Evolutionary conservation across 2,329 filamentous ascomycete genomes (phyloP).

Genomic region (Fusarium graminum): DNA sequence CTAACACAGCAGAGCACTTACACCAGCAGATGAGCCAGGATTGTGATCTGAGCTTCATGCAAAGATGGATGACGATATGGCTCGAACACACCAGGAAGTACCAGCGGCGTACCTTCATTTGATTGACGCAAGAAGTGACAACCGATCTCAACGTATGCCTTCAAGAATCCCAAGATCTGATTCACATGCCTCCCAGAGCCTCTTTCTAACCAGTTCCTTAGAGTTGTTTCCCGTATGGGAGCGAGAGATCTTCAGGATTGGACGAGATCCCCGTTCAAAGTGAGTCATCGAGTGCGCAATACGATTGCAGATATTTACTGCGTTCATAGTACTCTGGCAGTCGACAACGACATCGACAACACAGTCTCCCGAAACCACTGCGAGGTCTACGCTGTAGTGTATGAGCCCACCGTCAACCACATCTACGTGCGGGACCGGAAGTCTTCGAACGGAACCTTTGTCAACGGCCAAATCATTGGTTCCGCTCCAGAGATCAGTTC

Average conservation of each 20-base stretch:
- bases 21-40: slow-evolving; percentile 19
- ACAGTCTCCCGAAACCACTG: slow-evolving; percentile 66
- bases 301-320: slow-evolving; percentile 1
- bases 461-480: slow-evolving; percentile 63
- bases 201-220: slow-evolving; percentile 31
- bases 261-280: slow-evolving; percentile 54
- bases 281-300: slow-evolving; percentile 30
- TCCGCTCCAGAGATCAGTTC: slow-evolving; percentile 53
- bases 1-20: slow-evolving; percentile 39
- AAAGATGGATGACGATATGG: slow-evolving; percentile 38
- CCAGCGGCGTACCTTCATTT: slow-evolving; percentile 49
- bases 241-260: slow-evolving; percentile 53
- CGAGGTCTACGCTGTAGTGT: slow-evolving; percentile 67
- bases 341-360: slow-evolving; percentile 55
- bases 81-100: slow-evolving; percentile 17
- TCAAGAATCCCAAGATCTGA: slow-evolving; percentile 12
- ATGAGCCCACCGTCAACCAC: slow-evolving; percentile 59
- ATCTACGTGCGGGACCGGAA: slow-evolving; percentile 69
- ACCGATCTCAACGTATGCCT: slow-evolving; percentile 48
- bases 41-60: slow-evolving; percentile 8
- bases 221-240: slow-evolving; percentile 50
- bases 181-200: slow-evolving; percentile 19
- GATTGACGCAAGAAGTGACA: slow-evolving; percentile 42
- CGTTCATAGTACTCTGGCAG: slow-evolving; percentile 54
- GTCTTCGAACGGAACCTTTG: slow-evolving; percentile 66